Evolutionary conservation across 371 early-diverging fungal species (phyloP), one percentile per base, ranked within the genome.

Genomic region (Polyrhizophydium stewartii): DNA sequence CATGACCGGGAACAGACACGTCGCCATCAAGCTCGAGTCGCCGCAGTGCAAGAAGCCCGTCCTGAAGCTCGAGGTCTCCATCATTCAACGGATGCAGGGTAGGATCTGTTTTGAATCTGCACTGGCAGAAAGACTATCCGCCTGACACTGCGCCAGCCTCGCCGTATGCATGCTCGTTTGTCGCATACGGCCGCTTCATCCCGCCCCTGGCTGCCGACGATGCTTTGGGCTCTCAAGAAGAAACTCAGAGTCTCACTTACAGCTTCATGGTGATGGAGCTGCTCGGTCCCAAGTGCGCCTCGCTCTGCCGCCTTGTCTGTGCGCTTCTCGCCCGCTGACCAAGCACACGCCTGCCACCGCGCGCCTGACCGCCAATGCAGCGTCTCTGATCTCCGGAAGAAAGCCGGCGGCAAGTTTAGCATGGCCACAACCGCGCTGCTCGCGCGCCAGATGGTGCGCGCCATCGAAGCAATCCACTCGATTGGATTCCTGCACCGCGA

Each of bases 21-120:
- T 86, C 28, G 89, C 89, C 3, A 71, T 89, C 43, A 89, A 89
- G 72, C 63, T 87, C 31, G 89, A 89, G 71, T 72, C 68, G 30
- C 77, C 76, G 12, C 55, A 55, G 12, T 62, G 65, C 47, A 76
- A 74, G 58, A 82, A 78, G 62, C 74, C 62, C 2, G 75, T 80
- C 24, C 60, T 89, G 2, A 78, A 83, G 64, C 71, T 86, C 16
- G 89, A 89, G 64, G 76, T 77, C 41, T 45, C 62, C 19, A 73
- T 89, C 0, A 70, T 87, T 52, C 71, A 72, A 27, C 63, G 65
- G 47, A 64, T 86, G 49, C 74, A 74, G 53, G 72, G 75, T 73
- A 30, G 2, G 49, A 19, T 53, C 24, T 13, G 31, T 38, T 25
- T 13, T 38, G 16, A 30, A 25, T 38, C 40, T 40, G 10, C 12